These are phyloP conservation scores for Prillingera fragicola DNA, from an alignment of 1,284 basidiomycete genomes.

Conservation along the genomic window DNA sequence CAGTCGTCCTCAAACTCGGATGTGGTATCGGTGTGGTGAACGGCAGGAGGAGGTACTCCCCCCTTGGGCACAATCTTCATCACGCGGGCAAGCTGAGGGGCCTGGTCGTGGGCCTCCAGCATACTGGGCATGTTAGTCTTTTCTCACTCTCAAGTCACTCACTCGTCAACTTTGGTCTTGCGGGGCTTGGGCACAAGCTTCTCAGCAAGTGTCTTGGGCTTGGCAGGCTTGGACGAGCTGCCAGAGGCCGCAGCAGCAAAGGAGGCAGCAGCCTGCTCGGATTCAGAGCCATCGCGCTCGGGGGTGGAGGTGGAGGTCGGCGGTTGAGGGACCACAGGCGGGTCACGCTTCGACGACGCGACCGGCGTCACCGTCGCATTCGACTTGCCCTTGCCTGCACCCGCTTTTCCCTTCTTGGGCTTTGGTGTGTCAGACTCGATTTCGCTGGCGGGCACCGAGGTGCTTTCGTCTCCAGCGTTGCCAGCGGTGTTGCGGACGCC, in stretches of 20 bases:
- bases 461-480: not conserved
- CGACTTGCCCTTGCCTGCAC: slow-evolving; percentile 5
- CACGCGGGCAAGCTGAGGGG: slow-evolving; percentile 36
- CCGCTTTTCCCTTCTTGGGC: not conserved
- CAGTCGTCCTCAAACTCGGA: slow-evolving; percentile 27
- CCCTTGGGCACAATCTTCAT: slow-evolving; percentile 30
- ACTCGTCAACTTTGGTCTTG: slow-evolving; percentile 46
- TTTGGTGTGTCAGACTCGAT: slow-evolving; percentile 7
- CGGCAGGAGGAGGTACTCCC: not conserved
- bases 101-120: slow-evolving; percentile 40
- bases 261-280: slow-evolving; percentile 2
- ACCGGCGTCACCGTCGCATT: not conserved
- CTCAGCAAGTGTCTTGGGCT: slow-evolving; percentile 41
- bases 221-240: slow-evolving; percentile 1
- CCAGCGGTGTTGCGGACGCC: not conserved
- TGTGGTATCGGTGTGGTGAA: not conserved
- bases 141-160: slow-evolving; percentile 10
- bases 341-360: not conserved
- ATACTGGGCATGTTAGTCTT: slow-evolving; percentile 27
- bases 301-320: too few species aligned
- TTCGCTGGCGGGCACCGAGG: not conserved
- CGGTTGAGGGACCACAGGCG: not conserved
- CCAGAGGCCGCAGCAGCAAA: slow-evolving; percentile 10
- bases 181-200: slow-evolving; percentile 38
- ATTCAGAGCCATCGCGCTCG: not conserved